Evolutionary conservation across 192 early-diverging fungal genomes (phyloP).

Genomic region (Backusella tarrabulga): DNA sequence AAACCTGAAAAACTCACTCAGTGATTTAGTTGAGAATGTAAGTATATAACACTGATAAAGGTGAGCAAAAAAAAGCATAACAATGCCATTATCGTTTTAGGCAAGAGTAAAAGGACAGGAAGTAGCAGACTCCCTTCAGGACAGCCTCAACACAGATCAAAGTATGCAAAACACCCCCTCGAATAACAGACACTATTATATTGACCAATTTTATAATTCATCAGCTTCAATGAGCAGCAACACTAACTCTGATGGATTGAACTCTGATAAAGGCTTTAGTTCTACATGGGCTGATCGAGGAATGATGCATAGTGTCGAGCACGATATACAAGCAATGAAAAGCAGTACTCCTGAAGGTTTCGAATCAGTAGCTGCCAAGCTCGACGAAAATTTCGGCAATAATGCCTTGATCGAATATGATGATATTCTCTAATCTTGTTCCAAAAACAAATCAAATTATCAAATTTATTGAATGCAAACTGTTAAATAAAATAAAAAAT

Average conservation of each 20-base stretch:
- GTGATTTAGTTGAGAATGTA: conserved; percentile 1
- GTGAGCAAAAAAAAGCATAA: background rate
- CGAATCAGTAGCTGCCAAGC: conserved; percentile 8
- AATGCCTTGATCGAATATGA: conserved; percentile 4
- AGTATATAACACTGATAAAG: background rate
- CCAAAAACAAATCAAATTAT: background rate
- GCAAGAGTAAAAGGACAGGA: no score
- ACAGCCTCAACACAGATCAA: background rate
- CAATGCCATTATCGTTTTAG: background rate
- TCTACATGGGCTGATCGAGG: background rate
- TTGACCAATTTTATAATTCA: background rate
- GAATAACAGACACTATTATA: background rate
- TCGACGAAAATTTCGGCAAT: conserved; percentile 16
- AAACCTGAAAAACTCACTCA: background rate
- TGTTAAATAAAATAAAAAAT: background rate
- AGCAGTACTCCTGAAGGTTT: background rate
- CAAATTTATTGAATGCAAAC: background rate
- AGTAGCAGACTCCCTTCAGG: background rate
- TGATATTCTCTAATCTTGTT: background rate
- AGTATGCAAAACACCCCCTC: background rate
- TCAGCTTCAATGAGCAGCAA: background rate
- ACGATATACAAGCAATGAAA: conserved; percentile 15
- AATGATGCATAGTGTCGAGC: conserved; percentile 1
- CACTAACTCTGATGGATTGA: background rate
- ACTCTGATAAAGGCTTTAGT: background rate